A percentile compares a stretch with the other conserved stretches of the same genome.
phyloP scores from a whole-genome alignment of 225 moss, liverwort and hornwort genomes.

The Takakia lepidozioides region DNA sequence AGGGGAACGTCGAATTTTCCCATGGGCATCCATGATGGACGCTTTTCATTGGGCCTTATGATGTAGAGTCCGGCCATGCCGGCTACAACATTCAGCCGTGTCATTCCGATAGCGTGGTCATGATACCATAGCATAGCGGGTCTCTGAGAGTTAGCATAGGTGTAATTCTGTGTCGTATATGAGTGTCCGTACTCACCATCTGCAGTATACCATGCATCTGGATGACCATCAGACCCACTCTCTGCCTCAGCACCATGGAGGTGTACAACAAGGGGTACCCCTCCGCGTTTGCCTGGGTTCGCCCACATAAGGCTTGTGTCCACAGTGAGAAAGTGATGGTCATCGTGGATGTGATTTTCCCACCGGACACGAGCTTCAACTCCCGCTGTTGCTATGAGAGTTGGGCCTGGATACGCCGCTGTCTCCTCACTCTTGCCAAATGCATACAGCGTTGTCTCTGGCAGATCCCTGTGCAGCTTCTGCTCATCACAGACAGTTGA shows the following conservation, averaged over 20 bases:
- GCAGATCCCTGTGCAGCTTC: too few species aligned
- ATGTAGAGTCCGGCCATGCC: constrained; percentile 42
- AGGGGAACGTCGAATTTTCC: constrained; percentile 18
- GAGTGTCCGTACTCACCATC: constrained; percentile 31
- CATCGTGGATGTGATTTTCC: background rate
- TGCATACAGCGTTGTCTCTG: too few species aligned
- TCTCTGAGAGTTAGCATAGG: constrained; percentile 35
- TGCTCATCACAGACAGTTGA: too few species aligned
- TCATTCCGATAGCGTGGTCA: constrained; percentile 59
- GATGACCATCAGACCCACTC: constrained; percentile 24
- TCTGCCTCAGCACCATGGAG: constrained; percentile 19
- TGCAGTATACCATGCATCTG: constrained; percentile 70
- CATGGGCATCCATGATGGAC: constrained; percentile 9
- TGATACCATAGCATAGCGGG: constrained; percentile 71
- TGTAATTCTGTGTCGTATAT: constrained; percentile 36
- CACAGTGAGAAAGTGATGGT: constrained; percentile 3
- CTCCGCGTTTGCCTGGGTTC: constrained; percentile 12
- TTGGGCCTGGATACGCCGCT: too few species aligned
- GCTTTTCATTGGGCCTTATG: constrained; percentile 13
- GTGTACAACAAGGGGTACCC: constrained; percentile 20
- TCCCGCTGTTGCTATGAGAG: too few species aligned
- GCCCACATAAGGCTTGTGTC: constrained; percentile 23
- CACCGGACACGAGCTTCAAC: too few species aligned
- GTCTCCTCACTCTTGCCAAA: too few species aligned
- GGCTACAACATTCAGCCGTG: constrained; percentile 43